A percentile compares a stretch with the other conserved stretches of the same genome.
These are phyloP conservation scores for Aegilops sharonensis DNA, from an alignment of 176 grass and related monocot species.

Conservation along the genomic window DNA sequence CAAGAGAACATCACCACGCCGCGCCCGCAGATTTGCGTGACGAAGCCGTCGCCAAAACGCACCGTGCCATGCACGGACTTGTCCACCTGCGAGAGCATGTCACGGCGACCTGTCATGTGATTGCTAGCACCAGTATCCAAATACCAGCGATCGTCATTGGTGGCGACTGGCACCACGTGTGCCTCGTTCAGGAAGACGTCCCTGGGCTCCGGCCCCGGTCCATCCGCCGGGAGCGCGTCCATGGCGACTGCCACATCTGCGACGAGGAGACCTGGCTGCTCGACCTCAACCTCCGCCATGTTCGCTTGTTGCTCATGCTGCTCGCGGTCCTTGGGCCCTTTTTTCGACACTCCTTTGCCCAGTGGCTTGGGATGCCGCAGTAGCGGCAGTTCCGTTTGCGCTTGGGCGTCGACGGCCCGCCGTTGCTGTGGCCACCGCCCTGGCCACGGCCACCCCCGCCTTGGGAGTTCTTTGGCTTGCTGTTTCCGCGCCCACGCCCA, in stretches of 20 bases:
- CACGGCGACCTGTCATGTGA: too few species aligned
- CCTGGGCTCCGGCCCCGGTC: too few species aligned
- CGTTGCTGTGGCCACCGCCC: not conserved
- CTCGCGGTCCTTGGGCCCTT: not conserved
- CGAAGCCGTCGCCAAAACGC: too few species aligned
- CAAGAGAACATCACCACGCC: not conserved
- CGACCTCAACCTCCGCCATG: too few species aligned
- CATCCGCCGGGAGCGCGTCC: fast-evolving
- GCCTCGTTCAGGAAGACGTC: too few species aligned
- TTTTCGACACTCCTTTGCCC: not conserved
- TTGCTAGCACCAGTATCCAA: too few species aligned
- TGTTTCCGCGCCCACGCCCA: not conserved
- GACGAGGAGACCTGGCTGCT: fast-evolving
- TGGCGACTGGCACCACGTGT: too few species aligned
- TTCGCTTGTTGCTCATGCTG: too few species aligned
- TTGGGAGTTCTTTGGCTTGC: not conserved
- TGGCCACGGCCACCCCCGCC: too few species aligned
- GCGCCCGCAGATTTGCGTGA: not conserved
- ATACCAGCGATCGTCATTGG: too few species aligned
- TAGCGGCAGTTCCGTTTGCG: not conserved
- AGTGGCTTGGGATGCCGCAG: not conserved
- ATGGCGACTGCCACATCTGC: fast-evolving
- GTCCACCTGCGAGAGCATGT: not conserved
- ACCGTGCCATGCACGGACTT: fast-evolving
- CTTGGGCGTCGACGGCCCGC: not conserved